phyloP scores from a whole-genome alignment of 208 protist species.

The Trypanosoma brucei region DNA sequence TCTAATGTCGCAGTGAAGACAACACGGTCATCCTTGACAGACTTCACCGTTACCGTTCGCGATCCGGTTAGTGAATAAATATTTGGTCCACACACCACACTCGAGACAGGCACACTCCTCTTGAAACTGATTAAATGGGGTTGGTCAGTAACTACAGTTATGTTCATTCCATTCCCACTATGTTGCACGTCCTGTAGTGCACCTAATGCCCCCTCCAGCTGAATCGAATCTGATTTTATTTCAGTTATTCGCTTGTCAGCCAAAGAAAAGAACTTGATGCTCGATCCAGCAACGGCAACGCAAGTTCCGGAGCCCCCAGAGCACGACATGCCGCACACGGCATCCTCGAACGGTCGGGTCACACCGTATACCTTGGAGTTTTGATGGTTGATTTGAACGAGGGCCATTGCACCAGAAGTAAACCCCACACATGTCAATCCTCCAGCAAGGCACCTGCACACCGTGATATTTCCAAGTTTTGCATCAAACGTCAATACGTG shows the following conservation, averaged over 20 bases:
- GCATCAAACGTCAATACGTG: slow-evolving; percentile 65
- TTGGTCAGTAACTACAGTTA: slow-evolving; percentile 68
- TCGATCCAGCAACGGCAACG: slow-evolving; percentile 40
- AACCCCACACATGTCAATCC: slow-evolving; percentile 53
- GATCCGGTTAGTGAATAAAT: slow-evolving; percentile 86
- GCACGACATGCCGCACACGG: slow-evolving; percentile 38
- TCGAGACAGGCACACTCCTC: slow-evolving; percentile 77
- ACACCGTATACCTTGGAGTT: slow-evolving; percentile 36
- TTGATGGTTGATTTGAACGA: slow-evolving; percentile 32
- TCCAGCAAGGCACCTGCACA: slow-evolving; percentile 24
- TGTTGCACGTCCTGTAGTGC: slow-evolving; percentile 38
- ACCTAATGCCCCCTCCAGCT: slow-evolving; percentile 47
- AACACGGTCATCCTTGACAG: slow-evolving; percentile 59
- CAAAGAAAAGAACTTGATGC: slow-evolving; percentile 48
- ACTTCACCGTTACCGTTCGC: slow-evolving; percentile 80
- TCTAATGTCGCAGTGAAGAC: slow-evolving; percentile 72
- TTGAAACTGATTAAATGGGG: slow-evolving; percentile 79
- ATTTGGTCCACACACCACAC: slow-evolving; percentile 53
- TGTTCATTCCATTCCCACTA: slow-evolving; percentile 88
- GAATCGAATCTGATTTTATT: slow-evolving; percentile 26
- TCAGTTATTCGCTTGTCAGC: slow-evolving; percentile 54
- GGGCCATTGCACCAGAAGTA: slow-evolving; percentile 47
- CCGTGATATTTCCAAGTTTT: slow-evolving; percentile 65
- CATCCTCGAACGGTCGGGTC: slow-evolving; percentile 27
- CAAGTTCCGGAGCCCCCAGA: slow-evolving; percentile 43